phyloP scores from a whole-genome alignment of 208 protist genomes.

The Leishmania braziliensis region DNA sequence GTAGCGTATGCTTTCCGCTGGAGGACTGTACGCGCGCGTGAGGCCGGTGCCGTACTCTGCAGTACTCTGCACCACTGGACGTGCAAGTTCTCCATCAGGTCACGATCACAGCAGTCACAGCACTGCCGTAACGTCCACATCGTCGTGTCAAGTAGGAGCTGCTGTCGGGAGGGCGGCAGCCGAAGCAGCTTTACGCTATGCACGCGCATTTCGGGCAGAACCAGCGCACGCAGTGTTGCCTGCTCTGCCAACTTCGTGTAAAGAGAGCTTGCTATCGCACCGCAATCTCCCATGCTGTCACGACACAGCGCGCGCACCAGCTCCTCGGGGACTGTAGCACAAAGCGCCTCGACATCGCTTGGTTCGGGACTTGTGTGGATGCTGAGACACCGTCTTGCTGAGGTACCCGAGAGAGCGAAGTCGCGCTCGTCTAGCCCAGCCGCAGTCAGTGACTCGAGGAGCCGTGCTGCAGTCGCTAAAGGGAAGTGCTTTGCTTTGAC shows the following conservation, averaged over 20 bases:
- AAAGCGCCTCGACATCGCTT: slow-evolving; percentile 6
- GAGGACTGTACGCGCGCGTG: neutral
- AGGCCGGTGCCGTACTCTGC: neutral
- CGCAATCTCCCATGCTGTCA: neutral
- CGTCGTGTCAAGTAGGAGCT: neutral
- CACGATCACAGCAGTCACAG: slow-evolving; percentile 20
- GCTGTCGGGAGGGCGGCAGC: neutral
- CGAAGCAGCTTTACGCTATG: slow-evolving; percentile 6
- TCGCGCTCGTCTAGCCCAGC: neutral
- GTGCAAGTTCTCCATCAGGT: slow-evolving; percentile 19
- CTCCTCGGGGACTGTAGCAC: neutral
- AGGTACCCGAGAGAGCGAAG: neutral
- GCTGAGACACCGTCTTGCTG: neutral
- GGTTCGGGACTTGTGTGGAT: neutral
- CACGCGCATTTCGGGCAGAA: neutral
- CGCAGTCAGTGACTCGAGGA: neutral
- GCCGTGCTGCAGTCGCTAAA: neutral
- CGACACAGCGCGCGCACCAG: neutral
- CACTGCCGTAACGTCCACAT: slow-evolving; percentile 19
- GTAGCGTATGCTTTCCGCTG: slow-evolving; percentile 9
- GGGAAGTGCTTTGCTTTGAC: neutral
- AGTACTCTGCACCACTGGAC: slow-evolving; percentile 19
- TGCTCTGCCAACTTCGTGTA: slow-evolving; percentile 10
- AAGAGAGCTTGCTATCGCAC: neutral
- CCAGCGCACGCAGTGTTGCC: slow-evolving; percentile 1